phyloP scores from a whole-genome alignment of 805 yeast species.

The Starmera pachycereana region DNA sequence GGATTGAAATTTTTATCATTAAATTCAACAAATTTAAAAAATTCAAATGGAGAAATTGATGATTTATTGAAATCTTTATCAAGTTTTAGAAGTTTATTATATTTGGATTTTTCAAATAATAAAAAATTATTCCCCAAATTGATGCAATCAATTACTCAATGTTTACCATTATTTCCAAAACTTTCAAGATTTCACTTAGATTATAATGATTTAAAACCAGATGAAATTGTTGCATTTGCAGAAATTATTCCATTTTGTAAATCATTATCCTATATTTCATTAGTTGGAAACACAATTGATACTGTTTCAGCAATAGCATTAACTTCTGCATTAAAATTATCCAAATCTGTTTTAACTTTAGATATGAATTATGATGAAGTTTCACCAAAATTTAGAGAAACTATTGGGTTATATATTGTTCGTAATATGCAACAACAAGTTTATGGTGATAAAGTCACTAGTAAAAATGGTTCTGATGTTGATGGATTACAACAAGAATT shows the following conservation, averaged over 20 bases:
- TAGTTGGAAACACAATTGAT: constrained; percentile 58
- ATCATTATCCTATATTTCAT: constrained; percentile 52
- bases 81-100: constrained; percentile 48
- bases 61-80: constrained; percentile 37
- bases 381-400: constrained; percentile 49
- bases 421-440: constrained; percentile 63
- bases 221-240: constrained; percentile 51
- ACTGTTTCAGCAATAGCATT: constrained; percentile 53
- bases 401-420: constrained; percentile 69
- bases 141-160: constrained; percentile 40
- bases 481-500: constrained; percentile 47
- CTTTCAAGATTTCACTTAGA: constrained; percentile 65
- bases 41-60: constrained; percentile 20
- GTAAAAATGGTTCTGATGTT: constrained; percentile 27
- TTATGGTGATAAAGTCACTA: constrained; percentile 8
- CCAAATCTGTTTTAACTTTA: constrained; percentile 51
- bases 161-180: constrained; percentile 59
- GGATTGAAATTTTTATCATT: constrained; percentile 43
- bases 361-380: constrained; percentile 54
- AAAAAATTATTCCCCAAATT: constrained; percentile 56
- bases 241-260: constrained; percentile 65
- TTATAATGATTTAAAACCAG: constrained; percentile 46
- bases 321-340: constrained; percentile 53
- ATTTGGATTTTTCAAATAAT: constrained; percentile 73
- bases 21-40: constrained; percentile 50